These are phyloP conservation scores for Endothia cerciana DNA, from an alignment of 2,329 filamentous ascomycete species.

Conservation along the genomic window DNA sequence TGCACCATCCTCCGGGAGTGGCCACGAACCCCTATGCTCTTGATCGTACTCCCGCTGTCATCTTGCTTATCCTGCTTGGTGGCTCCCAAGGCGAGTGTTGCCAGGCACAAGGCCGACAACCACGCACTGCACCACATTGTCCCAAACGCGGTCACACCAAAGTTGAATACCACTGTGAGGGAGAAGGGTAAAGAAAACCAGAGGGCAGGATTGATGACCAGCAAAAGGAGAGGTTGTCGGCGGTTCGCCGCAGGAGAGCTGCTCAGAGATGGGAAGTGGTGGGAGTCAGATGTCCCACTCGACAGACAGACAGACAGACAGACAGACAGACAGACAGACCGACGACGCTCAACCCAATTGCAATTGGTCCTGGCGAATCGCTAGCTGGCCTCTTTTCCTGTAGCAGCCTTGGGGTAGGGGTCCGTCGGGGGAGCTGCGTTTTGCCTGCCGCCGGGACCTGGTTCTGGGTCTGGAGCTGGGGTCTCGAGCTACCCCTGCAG, in stretches of 20 bases:
- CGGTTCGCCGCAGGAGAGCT: conserved; percentile 24
- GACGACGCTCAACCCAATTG: conserved; percentile 21
- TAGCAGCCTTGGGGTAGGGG: conserved; percentile 23
- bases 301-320: no score
- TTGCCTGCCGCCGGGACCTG: conserved; percentile 12
- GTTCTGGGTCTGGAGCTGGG: not conserved
- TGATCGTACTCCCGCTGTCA: conserved; percentile 43
- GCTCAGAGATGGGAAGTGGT: conserved; percentile 20
- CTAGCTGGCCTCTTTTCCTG: conserved; percentile 36
- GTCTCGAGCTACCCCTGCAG: conserved; percentile 21
- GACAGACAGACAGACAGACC: no score
- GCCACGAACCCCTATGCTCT: conserved; percentile 54
- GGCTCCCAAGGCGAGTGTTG: conserved; percentile 54
- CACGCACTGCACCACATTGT: conserved; percentile 53
- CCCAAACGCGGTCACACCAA: conserved; percentile 22
- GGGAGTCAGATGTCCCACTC: conserved; percentile 19
- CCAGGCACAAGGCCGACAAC: conserved; percentile 53
- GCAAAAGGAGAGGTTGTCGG: conserved; percentile 25
- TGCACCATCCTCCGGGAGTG: not conserved
- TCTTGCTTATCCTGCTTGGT: conserved; percentile 50
- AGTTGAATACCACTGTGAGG: conserved; percentile 13
- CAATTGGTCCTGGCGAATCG: conserved; percentile 26
- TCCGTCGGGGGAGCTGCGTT: conserved; percentile 16
- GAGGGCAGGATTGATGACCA: conserved; percentile 4
- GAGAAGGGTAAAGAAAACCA: conserved; percentile 18